These are phyloP conservation scores for Nicotiana tabacum DNA, from an alignment of 257 asterid species.

Conservation along the genomic window DNA sequence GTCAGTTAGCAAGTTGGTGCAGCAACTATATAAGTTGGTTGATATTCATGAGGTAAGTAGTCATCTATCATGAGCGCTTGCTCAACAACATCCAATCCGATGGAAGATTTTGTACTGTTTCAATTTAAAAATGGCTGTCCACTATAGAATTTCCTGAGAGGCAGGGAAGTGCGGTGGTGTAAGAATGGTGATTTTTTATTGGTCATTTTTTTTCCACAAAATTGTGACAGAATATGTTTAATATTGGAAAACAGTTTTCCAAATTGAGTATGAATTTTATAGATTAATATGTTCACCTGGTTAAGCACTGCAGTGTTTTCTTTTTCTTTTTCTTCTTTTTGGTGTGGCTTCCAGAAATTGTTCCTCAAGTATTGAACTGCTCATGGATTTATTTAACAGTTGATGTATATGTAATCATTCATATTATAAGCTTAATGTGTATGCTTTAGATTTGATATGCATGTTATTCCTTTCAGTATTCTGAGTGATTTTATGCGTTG, in stretches of 20 bases:
- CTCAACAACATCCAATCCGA: background rate
- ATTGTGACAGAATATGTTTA: background rate
- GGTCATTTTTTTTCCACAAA: background rate
- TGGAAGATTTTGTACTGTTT: background rate
- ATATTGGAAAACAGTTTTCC: background rate
- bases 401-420: background rate
- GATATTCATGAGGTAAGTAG: slow-evolving; percentile 90
- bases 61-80: background rate
- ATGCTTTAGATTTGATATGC: background rate
- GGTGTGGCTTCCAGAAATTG: background rate
- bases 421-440: background rate
- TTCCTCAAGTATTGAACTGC: background rate
- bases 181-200: background rate
- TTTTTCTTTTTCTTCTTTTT: background rate
- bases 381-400: background rate
- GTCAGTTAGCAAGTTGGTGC: slow-evolving; percentile 76
- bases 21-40: slow-evolving; percentile 77
- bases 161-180: background rate
- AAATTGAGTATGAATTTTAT: background rate
- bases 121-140: background rate
- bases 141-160: background rate
- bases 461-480: background rate
- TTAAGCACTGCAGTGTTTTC: background rate
- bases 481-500: background rate
- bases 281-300: background rate